A percentile compares a stretch with the other conserved stretches of the same genome.
Evolutionary conservation across 768 basidiomycete species (phyloP).

Genomic region (Termitomyces sp.): DNA sequence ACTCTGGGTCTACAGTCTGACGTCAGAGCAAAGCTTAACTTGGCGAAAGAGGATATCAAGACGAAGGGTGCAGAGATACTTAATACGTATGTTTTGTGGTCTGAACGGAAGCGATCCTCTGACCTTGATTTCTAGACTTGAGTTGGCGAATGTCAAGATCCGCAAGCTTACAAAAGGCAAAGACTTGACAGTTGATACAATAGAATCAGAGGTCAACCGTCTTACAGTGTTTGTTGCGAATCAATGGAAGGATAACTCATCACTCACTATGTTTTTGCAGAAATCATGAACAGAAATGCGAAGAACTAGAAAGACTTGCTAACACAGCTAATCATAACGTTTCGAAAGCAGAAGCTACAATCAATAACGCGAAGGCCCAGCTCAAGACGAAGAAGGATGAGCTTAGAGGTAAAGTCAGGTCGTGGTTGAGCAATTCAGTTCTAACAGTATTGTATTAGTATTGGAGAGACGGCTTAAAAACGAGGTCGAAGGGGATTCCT

Average conservation of each 20-base stretch:
- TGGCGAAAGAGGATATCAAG: constrained; percentile 66
- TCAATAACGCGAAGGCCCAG: constrained; percentile 56
- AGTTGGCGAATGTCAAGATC: constrained; percentile 54
- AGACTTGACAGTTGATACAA: constrained; percentile 53
- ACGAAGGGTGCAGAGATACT: constrained; percentile 61
- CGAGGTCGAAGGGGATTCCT: constrained; percentile 25
- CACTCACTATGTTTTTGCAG: constrained; percentile 29
- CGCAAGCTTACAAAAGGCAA: constrained; percentile 52
- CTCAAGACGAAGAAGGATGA: constrained; percentile 59
- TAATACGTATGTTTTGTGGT: constrained; percentile 51
- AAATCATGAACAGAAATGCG: constrained; percentile 60
- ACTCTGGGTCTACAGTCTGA: constrained; percentile 76
- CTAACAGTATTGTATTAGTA: constrained; percentile 24
- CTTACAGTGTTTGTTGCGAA: constrained; percentile 44
- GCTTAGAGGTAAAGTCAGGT: constrained; percentile 44
- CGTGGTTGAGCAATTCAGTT: not conserved
- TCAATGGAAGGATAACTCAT: not conserved
- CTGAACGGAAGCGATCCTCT: not conserved
- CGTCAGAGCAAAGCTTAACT: constrained; percentile 67
- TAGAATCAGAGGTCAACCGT: constrained; percentile 70
- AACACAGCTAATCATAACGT: constrained; percentile 48
- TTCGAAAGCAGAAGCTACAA: constrained; percentile 57
- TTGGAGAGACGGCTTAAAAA: constrained; percentile 41
- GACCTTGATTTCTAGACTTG: constrained; percentile 43
- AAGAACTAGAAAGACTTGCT: constrained; percentile 38